A percentile compares a stretch with the other conserved stretches of the same genome.
Evolutionary conservation across 2,329 filamentous ascomycete species (phyloP).

Genomic region (Cyclaneusma minus): DNA sequence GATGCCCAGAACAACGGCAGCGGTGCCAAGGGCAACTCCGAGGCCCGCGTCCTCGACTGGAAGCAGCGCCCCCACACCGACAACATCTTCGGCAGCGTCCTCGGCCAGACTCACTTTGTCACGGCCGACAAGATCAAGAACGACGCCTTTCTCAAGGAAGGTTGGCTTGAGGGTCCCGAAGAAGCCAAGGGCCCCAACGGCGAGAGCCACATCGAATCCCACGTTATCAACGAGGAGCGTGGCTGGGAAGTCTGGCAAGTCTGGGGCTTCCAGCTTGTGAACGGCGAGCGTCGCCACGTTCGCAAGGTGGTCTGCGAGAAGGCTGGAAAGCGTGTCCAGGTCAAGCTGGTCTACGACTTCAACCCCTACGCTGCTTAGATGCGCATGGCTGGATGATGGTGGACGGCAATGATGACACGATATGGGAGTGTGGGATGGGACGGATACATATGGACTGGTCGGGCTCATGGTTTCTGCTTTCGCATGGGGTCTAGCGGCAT

Average conservation of each 20-base stretch:
- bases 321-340: slow-evolving; percentile 28
- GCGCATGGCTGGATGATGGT: too few relatives aligned
- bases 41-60: slow-evolving; percentile 37
- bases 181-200: slow-evolving; percentile 38
- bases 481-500: too few relatives aligned
- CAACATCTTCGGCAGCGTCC: slow-evolving; percentile 63
- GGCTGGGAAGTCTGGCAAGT: slow-evolving; percentile 42
- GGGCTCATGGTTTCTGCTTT: too few relatives aligned
- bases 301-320: slow-evolving; percentile 38
- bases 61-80: slow-evolving; percentile 50
- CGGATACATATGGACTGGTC: too few relatives aligned
- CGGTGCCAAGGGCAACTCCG: slow-evolving; percentile 45
- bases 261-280: slow-evolving; percentile 42
- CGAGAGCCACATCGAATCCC: slow-evolving; percentile 47
- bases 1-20: slow-evolving; percentile 58
- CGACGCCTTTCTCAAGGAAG: slow-evolving; percentile 39
- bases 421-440: too few relatives aligned
- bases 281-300: slow-evolving; percentile 35
- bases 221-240: slow-evolving; percentile 35
- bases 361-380: too few relatives aligned
- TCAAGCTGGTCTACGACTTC: slow-evolving; percentile 45
- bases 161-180: slow-evolving; percentile 41
- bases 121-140: slow-evolving; percentile 23
- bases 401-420: too few relatives aligned
- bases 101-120: slow-evolving; percentile 40